A percentile compares a stretch with the other conserved stretches of the same genome.
Evolutionary conservation across 192 early-diverging fungal genomes (phyloP).

Genomic region (Linnemannia schmuckeri): DNA sequence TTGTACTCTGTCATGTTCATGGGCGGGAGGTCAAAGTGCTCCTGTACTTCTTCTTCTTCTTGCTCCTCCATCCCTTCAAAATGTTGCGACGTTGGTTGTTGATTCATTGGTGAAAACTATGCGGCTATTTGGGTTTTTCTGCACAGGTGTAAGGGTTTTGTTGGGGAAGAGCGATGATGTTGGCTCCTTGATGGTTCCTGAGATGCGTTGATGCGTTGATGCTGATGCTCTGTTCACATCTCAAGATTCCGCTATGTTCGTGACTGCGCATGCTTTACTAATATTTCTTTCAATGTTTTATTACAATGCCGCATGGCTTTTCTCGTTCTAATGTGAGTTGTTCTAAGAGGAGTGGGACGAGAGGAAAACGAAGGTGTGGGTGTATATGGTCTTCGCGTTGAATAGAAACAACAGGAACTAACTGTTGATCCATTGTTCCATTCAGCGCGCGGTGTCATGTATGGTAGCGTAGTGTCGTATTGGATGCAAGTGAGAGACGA

Average conservation of each 20-base stretch:
- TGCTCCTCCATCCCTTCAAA: background rate
- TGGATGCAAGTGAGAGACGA: background rate
- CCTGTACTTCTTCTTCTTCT: background rate
- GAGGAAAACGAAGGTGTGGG: background rate
- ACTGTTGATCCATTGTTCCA: background rate
- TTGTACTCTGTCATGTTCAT: constrained; percentile 71
- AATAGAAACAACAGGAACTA: background rate
- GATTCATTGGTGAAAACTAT: too few species aligned
- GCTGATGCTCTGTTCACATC: too few species aligned
- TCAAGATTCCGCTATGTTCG: too few species aligned
- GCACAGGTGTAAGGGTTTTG: too few species aligned
- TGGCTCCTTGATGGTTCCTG: too few species aligned
- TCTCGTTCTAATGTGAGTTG: constrained; percentile 1
- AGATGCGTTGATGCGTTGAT: too few species aligned
- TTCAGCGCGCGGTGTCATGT: constrained; percentile 1
- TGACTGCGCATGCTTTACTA: background rate
- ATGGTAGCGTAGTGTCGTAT: constrained; percentile 7
- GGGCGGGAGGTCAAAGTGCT: constrained; percentile 35
- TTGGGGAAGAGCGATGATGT: too few species aligned
- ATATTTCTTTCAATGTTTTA: background rate
- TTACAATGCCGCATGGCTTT: constrained; percentile 2
- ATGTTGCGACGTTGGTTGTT: background rate
- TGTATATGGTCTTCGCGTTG: background rate
- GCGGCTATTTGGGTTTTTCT: too few species aligned
- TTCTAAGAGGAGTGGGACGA: background rate